phyloP scores from a whole-genome alignment of 192 early-diverging fungal genomes.

The Spizellomyces punctatus region DNA sequence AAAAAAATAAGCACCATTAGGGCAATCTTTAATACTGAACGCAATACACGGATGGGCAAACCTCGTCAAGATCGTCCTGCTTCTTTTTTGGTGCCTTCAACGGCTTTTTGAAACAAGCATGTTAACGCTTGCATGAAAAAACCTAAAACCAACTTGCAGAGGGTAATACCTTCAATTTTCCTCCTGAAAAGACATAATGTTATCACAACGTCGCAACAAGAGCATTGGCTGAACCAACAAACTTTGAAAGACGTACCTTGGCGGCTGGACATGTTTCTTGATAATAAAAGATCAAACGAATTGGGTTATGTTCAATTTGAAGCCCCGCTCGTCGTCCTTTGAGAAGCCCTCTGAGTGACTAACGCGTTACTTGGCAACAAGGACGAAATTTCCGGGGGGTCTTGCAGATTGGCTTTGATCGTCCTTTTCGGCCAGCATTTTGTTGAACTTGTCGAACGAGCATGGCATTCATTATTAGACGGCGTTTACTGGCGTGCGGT shows the following conservation, averaged over 20 bases:
- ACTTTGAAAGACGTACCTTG: conserved; percentile 45
- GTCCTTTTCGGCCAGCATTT: too few relatives aligned
- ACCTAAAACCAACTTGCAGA: too few relatives aligned
- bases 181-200: conserved; percentile 48
- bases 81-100: conserved; percentile 84
- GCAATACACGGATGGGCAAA: too few relatives aligned
- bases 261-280: conserved; percentile 54
- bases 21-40: too few relatives aligned
- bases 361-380: too few relatives aligned
- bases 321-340: background rate
- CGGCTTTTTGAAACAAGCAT: conserved; percentile 44
- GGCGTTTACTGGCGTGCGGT: too few relatives aligned
- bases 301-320: background rate
- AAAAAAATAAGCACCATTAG: background rate
- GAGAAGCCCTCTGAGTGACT: too few relatives aligned
- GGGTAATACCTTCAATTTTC: conserved; percentile 68
- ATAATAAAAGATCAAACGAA: background rate
- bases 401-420: too few relatives aligned
- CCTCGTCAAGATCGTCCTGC: conserved; percentile 67
- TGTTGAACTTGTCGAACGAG: too few relatives aligned
- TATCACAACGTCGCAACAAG: background rate
- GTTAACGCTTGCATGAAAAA: too few relatives aligned
- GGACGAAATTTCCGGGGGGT: too few relatives aligned
- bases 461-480: too few relatives aligned
- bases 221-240: background rate